Evolutionary conservation across 2,329 filamentous ascomycete genomes (phyloP), one percentile per base, ranked within the genome.

Genomic region (Aspergillus terreus): DNA sequence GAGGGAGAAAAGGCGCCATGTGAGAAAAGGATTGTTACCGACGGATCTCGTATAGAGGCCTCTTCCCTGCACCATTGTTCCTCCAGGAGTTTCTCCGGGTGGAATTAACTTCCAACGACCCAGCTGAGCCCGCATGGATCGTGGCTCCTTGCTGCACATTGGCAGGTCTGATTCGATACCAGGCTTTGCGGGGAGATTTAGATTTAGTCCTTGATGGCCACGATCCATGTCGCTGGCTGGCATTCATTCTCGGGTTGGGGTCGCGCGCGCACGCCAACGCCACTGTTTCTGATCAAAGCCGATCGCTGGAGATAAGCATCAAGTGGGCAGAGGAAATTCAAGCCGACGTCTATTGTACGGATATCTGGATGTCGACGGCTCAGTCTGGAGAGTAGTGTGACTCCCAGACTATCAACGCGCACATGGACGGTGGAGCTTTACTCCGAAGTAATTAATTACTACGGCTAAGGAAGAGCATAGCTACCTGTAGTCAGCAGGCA

Each of bases 111-210:
- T 52, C 44, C 54, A 57, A 50, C 14, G 51, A 9, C 40, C 43
- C 51, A 55, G 57, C 57, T 42, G 40, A 42, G 40, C 15, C 14
- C 23, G 11, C 40, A 17, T 19, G 11, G 40, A 42, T 17, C 6
- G 40, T 21, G 40, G 40, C 40, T 42, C 40, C 40, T 42, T 42
- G 40, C 40, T 42, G 25, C 25, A n/a, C 15, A 17, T 40, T n/a
- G 27, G 19, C 19, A 49, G 42, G 15, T 48, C 19, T 54, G 44
- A 57, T 51, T 57, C 41, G 55, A 57, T 53, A 38, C 43, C 44
- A 36, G 44, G 15, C 30, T 44, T 38, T 59, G 52, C 55, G 55
- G 57, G 54, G 50, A 52, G 47, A 25, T 43, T 12, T 30, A 52
- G 47, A 25, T 43, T 12, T 30, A 25, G 40, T 32, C 14, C 25